Evolutionary conservation across 176 grass and related monocot genomes (phyloP).

Genomic region (Saccharum officinarum): DNA sequence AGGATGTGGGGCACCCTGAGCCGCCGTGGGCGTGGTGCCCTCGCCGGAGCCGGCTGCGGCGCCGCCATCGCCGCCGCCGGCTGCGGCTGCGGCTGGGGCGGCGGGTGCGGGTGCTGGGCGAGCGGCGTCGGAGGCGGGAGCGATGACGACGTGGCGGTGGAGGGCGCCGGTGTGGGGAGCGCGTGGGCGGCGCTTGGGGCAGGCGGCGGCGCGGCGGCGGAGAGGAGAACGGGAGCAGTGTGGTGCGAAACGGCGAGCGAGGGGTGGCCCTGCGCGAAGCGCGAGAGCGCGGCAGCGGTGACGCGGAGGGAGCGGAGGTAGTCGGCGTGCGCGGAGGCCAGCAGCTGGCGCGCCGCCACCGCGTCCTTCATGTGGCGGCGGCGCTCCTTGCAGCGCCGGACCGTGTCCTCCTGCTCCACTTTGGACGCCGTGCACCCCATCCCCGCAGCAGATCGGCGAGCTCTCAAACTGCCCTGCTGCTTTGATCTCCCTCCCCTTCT

Average conservation of each 20-base stretch:
- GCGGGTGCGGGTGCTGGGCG: slow-evolving; percentile 32
- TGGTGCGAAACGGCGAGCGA: slow-evolving; percentile 83
- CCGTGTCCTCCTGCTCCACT: slow-evolving; percentile 95
- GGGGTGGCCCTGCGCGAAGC: slow-evolving; percentile 76
- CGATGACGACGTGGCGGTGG: slow-evolving; percentile 33
- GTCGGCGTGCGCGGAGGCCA: slow-evolving; percentile 88
- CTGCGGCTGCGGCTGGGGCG: background rate
- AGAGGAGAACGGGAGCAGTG: slow-evolving; percentile 78
- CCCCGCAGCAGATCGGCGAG: slow-evolving; percentile 18
- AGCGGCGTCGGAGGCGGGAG: slow-evolving; percentile 35
- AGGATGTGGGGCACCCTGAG: slow-evolving; percentile 72
- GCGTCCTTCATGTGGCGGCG: slow-evolving; percentile 87
- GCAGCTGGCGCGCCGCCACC: slow-evolving; percentile 75
- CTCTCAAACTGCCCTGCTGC: background rate
- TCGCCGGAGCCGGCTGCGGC: slow-evolving; percentile 21
- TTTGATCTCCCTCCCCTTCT: background rate
- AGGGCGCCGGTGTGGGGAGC: slow-evolving; percentile 19
- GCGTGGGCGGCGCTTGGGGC: background rate
- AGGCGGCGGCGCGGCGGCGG: slow-evolving; percentile 34
- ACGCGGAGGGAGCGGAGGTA: slow-evolving; percentile 88
- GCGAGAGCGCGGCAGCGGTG: slow-evolving; percentile 72
- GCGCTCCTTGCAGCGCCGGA: slow-evolving; percentile 97
- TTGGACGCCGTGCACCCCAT: slow-evolving; percentile 95
- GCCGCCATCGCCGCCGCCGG: background rate
- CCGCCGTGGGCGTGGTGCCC: slow-evolving; percentile 34